Evolutionary conservation across 345 rosid genomes (phyloP).

Genomic region (Linum lewisii): DNA sequence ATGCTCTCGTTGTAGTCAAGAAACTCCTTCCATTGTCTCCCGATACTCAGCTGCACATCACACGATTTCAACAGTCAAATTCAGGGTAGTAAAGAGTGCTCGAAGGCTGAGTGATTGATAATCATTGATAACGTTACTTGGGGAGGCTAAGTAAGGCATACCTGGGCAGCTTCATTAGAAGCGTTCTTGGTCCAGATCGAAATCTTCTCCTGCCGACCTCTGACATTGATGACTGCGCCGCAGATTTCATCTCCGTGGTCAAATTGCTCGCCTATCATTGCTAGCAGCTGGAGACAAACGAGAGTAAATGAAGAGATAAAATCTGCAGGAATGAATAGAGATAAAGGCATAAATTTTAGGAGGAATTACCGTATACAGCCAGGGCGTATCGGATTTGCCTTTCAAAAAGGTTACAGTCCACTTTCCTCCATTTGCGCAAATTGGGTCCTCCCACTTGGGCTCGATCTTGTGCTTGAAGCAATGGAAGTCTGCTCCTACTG

Average conservation of each 20-base stretch:
- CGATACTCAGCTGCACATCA: slow-evolving; percentile 64
- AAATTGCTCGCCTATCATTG: slow-evolving; percentile 93
- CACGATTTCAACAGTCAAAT: too few relatives aligned
- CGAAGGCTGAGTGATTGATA: neutral
- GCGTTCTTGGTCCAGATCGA: slow-evolving; percentile 95
- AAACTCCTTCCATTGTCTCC: slow-evolving; percentile 82
- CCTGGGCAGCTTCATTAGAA: slow-evolving; percentile 84
- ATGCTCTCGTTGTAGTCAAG: slow-evolving; percentile 58
- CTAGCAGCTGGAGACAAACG: slow-evolving; percentile 23
- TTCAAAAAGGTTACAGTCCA: slow-evolving; percentile 51
- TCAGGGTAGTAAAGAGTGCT: too few relatives aligned
- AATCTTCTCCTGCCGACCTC: slow-evolving; percentile 55
- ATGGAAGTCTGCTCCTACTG: slow-evolving; percentile 51
- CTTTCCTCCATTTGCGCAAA: slow-evolving; percentile 89
- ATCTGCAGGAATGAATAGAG: neutral
- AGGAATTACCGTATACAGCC: slow-evolving; percentile 62
- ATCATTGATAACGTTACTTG: neutral
- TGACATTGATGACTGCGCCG: slow-evolving; percentile 76
- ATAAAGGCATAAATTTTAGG: neutral
- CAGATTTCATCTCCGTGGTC: slow-evolving; percentile 91
- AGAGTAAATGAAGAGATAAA: neutral
- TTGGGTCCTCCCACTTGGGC: slow-evolving; percentile 97
- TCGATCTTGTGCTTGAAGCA: slow-evolving; percentile 85
- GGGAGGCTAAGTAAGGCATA: slow-evolving; percentile 15
- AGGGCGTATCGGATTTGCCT: slow-evolving; percentile 59